phyloP scores from a whole-genome alignment of 345 rosid species.

The Eucalyptus tenuipes region DNA sequence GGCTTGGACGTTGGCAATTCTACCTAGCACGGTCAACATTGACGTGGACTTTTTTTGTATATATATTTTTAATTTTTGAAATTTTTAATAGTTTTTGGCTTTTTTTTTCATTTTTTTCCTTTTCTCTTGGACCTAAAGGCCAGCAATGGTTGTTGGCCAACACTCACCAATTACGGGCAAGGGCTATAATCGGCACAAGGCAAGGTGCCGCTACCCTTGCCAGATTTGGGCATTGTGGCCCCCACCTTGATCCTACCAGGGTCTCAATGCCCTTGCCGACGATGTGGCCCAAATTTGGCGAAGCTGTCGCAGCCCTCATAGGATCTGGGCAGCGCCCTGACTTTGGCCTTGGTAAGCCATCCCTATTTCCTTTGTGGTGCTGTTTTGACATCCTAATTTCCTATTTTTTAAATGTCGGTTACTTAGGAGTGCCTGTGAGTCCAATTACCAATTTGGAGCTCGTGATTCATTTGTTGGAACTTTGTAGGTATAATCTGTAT shows the following conservation, averaged over 20 bases:
- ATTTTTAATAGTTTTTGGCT: too few species aligned
- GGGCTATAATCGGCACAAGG: too few species aligned
- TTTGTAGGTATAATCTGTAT: not conserved
- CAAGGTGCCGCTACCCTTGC: not conserved
- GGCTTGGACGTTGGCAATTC: rapidly evolving
- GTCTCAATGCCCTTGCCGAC: not conserved
- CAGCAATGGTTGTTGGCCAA: too few species aligned
- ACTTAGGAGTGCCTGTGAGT: not conserved
- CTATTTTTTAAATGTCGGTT: not conserved
- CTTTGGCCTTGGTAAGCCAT: not conserved
- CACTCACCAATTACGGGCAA: not conserved
- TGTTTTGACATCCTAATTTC: not conserved
- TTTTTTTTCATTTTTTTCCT: too few species aligned
- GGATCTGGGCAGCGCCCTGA: not conserved
- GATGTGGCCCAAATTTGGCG: not conserved
- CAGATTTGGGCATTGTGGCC: not conserved
- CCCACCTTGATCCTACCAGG: not conserved
- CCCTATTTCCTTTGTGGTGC: not conserved
- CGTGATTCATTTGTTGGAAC: not conserved
- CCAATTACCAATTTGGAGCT: not conserved
- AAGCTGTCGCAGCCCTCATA: not conserved
- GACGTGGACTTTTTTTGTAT: too few species aligned
- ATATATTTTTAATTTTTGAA: too few species aligned
- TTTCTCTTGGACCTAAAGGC: too few species aligned
- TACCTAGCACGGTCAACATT: rapidly evolving